phyloP scores from a whole-genome alignment of 2,329 filamentous ascomycete genomes.

The Botrytis sinoallii region DNA sequence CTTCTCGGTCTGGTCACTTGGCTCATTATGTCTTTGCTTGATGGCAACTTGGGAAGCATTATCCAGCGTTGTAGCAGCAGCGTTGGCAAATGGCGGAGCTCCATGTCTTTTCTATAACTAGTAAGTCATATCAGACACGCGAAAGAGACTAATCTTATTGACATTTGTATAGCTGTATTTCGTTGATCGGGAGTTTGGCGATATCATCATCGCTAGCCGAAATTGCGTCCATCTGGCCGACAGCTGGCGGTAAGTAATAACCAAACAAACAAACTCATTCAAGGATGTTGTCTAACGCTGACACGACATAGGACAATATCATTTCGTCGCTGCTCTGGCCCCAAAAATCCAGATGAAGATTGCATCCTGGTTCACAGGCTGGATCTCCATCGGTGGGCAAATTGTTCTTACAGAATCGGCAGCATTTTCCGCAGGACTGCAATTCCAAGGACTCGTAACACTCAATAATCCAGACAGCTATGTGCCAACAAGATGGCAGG shows the following conservation, averaged over 20 bases:
- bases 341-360: conserved; percentile 40
- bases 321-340: conserved; percentile 56
- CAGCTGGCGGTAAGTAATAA: conserved; percentile 32
- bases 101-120: conserved; percentile 47
- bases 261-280: neutral
- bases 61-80: conserved; percentile 44
- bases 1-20: conserved; percentile 46
- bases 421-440: conserved; percentile 46
- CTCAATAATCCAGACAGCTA: conserved; percentile 43
- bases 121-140: conserved; percentile 29
- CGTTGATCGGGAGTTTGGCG: conserved; percentile 42
- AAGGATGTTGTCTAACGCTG: neutral
- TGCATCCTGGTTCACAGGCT: conserved; percentile 44
- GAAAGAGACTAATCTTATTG: neutral
- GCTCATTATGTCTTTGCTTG: conserved; percentile 35
- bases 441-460: conserved; percentile 44
- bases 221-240: conserved; percentile 43
- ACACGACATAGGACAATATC: conserved; percentile 47
- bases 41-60: conserved; percentile 14
- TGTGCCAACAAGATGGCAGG: conserved; percentile 43
- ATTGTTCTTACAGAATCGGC: conserved; percentile 47
- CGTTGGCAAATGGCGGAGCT: conserved; percentile 45
- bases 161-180: conserved; percentile 39
- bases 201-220: conserved; percentile 44
- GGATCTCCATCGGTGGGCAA: conserved; percentile 48